Evolutionary conservation across 768 basidiomycete species (phyloP), one percentile per base, ranked within the genome.

Genomic region (Ramaria sp.): DNA sequence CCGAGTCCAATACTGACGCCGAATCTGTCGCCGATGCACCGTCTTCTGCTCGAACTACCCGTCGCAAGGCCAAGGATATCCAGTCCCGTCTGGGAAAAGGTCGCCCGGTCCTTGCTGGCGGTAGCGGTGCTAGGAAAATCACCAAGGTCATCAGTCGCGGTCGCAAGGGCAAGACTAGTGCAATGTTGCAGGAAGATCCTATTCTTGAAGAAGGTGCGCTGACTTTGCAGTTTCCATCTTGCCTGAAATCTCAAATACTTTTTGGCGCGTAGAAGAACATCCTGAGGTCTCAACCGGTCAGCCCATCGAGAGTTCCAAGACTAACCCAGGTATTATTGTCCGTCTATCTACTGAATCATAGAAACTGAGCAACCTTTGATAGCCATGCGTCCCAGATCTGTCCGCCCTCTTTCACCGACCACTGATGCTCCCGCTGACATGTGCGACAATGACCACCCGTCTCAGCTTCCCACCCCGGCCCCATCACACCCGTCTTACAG

Each of bases 11-110:
- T 30, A 52, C 39, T 5, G 43, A 52, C 27, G 39, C 49, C 24
- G 34, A 52, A 44, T 51, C 49, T 37, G 25, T 44, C 8, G 22
- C 45, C 24, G 41, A 42, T 18, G 45, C 48, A 20, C n/a, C 48
- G 12, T 16, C 27, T n/a, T 3, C 48, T 37, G 34, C 27, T 48
- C 22, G 56, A 55, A 62, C 65, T 4, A 67, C 71, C 25, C 77
- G 83, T 10, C 74, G 83, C 54, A 86, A 85, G 62, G 82, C 85
- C 12, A 86, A 82, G 64, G 83, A 86, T 49, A 73, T 78, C 3
- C 87, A 87, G 65, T 77, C 74, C 39, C 73, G 71, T 58, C 72
- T 89, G 16, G 88, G 88, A 49, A 79, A 87, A 13, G 87, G 87
- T 2, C 74, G 82, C 60, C 87, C 87, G 8, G 71, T 73, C 7